Evolutionary conservation across 495 filamentous ascomycete genomes (phyloP).

Genomic region (Podospora tetraspora): DNA sequence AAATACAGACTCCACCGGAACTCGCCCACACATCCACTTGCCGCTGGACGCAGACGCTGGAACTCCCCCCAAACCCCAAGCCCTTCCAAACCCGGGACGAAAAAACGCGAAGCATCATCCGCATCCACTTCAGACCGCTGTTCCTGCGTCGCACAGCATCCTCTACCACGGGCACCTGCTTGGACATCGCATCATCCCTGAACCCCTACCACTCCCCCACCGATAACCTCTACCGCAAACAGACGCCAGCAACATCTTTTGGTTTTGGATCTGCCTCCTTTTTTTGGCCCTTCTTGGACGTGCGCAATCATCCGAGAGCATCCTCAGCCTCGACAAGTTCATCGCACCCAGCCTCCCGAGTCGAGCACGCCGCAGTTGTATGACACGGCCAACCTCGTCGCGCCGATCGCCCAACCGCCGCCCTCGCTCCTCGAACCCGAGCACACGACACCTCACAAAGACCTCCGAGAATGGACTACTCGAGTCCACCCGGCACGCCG

Average conservation of each 20-base stretch:
- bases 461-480: constrained; percentile 15
- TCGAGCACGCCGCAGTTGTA: constrained; percentile 22
- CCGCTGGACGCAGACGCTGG: neutral
- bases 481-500: constrained; percentile 25
- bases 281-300: neutral
- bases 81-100: neutral
- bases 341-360: neutral
- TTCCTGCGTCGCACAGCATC: neutral
- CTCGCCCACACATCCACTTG: constrained; percentile 1
- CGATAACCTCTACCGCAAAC: neutral
- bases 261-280: neutral
- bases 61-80: neutral
- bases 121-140: neutral
- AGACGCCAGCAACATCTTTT: neutral
- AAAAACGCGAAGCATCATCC: neutral
- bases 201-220: neutral
- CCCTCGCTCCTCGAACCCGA: constrained; percentile 9
- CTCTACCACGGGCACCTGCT: neutral
- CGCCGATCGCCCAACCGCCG: constrained; percentile 10
- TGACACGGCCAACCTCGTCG: constrained; percentile 8
- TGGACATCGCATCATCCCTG: neutral
- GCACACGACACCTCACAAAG: neutral
- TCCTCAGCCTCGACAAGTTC: neutral
- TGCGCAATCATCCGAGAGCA: neutral
- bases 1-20: neutral